Evolutionary conservation across 2,329 filamentous ascomycete genomes (phyloP), one percentile per base, ranked within the genome.

Genomic region (Zymoseptoria tritici): DNA sequence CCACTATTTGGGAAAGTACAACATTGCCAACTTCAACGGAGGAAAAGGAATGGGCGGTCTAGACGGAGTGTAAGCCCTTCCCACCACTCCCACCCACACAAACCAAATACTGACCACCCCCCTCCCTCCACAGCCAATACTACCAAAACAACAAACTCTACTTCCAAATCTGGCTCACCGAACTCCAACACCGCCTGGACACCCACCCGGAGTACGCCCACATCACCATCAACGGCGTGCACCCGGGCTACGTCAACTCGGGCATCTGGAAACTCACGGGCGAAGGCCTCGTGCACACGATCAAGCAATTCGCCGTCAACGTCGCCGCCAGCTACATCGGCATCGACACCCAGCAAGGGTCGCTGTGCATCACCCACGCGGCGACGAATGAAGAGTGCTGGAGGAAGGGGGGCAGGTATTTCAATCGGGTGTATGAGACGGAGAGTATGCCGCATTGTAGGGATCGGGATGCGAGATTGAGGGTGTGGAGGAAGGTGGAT

Each of bases 61-160:
- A 2, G 52, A 53, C 19, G 52, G 52, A 55, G 36, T 46, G 36
- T 46, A 4, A 46, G 36, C n/a, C 13, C 13, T 16, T 16, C 13
- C 13, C 11, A 46, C 16, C 36, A 46, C 16, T 13, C 13, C 16
- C 11, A 46, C 5, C 36, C 7, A 1, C 36, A 16, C 16, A 13
- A n/a, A 22, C 21, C 13, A 6, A n/a, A 13, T 46, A n/a, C 36
- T 46, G 36, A 46, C 36, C 13, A 46, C 11, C 13, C 3, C 3
- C 21, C 2, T 22, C 13, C 42, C 57, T 54, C 36, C 56, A 61
- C 19, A 61, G 63, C n/a, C 29, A 62, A 19, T 61, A 57, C 46
- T 73, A 73, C 61, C 31, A 58, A 9, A 71, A 73, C 61, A 73
- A 72, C 64, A 73, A 73, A 56, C 62, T 73, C 5, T 72, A 70